phyloP scores from a whole-genome alignment of 1,284 basidiomycete genomes.

The Flammula alnicola region DNA sequence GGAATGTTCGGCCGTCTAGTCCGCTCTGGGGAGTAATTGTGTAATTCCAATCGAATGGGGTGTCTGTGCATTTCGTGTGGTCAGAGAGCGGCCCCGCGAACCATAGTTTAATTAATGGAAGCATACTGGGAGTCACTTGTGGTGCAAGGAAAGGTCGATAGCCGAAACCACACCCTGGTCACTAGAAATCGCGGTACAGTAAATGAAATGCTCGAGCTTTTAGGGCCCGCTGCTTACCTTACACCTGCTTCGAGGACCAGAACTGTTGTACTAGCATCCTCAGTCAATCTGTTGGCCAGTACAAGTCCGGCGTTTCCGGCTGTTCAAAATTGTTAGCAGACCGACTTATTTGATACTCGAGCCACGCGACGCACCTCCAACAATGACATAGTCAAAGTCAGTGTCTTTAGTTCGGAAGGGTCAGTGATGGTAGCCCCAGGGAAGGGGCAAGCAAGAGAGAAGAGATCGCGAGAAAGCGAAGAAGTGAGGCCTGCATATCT shows the following conservation, averaged over 20 bases:
- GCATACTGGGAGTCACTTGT: conserved; percentile 7
- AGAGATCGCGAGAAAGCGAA: not conserved
- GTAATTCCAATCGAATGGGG: conserved; percentile 34
- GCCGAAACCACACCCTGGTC: conserved; percentile 2
- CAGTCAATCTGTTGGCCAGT: conserved; percentile 23
- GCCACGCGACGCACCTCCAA: conserved; percentile 10
- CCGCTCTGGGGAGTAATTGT: conserved; percentile 29
- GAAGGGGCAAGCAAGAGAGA: not conserved
- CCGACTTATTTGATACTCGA: not conserved
- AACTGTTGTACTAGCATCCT: conserved; percentile 15
- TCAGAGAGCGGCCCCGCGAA: no score
- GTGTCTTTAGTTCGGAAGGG: conserved; percentile 3
- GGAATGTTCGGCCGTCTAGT: conserved; percentile 27
- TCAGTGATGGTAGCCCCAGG: conserved; percentile 7
- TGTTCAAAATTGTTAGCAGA: not conserved
- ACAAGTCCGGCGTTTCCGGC: conserved; percentile 29
- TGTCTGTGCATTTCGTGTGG: no score
- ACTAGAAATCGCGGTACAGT: not conserved
- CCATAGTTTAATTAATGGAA: no score
- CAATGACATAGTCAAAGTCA: conserved; percentile 11
- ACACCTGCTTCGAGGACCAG: conserved; percentile 29
- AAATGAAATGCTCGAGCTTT: no score
- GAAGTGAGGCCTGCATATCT: not conserved
- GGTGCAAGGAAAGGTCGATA: conserved; percentile 10
- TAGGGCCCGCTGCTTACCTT: no score